phyloP scores from a whole-genome alignment of 1,284 basidiomycete genomes.

The Porodaedalea pini region DNA sequence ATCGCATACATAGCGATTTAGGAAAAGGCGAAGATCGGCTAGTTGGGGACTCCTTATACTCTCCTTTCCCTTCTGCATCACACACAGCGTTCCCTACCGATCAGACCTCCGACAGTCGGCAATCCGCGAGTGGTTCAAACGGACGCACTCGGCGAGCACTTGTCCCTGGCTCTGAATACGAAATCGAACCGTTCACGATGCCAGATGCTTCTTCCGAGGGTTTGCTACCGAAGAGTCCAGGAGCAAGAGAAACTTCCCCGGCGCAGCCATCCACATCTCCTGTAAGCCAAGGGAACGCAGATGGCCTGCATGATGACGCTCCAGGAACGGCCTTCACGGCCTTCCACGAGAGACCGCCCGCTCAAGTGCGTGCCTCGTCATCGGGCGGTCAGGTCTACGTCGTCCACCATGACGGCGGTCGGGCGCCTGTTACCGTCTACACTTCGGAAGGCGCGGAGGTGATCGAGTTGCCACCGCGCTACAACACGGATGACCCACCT shows the following conservation, averaged over 20 bases:
- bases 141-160: constrained; percentile 7
- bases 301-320: constrained; percentile 4
- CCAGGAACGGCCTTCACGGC: constrained; percentile 5
- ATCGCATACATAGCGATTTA: neutral
- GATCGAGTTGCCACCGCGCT: constrained; percentile 54
- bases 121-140: neutral
- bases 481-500: constrained; percentile 25
- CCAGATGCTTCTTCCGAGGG: constrained; percentile 26
- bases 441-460: constrained; percentile 51
- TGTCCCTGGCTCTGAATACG: constrained; percentile 31
- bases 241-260: neutral
- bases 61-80: neutral
- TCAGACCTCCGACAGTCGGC: neutral
- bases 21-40: neutral
- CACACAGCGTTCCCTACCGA: neutral
- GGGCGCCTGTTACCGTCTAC: constrained; percentile 55
- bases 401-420: constrained; percentile 54
- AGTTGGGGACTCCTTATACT: neutral
- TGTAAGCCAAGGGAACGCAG: neutral
- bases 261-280: constrained; percentile 4
- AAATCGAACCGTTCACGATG: constrained; percentile 45
- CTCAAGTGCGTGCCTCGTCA: constrained; percentile 2
- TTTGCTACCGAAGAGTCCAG: neutral
- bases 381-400: constrained; percentile 45
- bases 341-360: constrained; percentile 9